phyloP scores from a whole-genome alignment of 495 filamentous ascomycete species.

The Daldinia decipiens region DNA sequence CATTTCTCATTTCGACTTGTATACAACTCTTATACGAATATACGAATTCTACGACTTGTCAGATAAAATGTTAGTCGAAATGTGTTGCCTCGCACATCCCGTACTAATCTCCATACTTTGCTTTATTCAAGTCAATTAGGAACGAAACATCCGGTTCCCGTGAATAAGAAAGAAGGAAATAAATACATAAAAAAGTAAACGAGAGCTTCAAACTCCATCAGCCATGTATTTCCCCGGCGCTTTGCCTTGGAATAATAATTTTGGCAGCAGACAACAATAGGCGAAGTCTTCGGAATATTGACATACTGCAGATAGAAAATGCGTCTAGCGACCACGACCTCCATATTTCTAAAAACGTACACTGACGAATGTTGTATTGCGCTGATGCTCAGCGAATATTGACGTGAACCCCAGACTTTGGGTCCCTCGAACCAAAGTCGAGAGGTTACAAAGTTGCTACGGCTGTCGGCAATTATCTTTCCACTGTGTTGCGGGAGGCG shows the following conservation, averaged over 20 bases:
- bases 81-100: constrained; percentile 1
- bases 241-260: constrained; percentile 43
- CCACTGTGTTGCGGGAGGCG: neutral
- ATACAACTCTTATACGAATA: neutral
- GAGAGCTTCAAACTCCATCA: constrained; percentile 10
- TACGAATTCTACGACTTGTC: neutral
- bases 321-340: neutral
- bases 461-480: constrained; percentile 13
- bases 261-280: constrained; percentile 5
- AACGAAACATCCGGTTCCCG: constrained; percentile 5
- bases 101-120: neutral
- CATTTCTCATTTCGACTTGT: constrained; percentile 15
- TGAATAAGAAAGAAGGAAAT: constrained; percentile 3
- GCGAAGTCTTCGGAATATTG: constrained; percentile 6
- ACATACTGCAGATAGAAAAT: constrained; percentile 1
- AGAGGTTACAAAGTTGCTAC: constrained; percentile 22
- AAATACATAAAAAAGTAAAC: neutral
- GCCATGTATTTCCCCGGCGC: constrained; percentile 14
- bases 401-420: constrained; percentile 33
- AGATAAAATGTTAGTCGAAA: neutral
- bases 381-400: constrained; percentile 16
- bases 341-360: neutral
- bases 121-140: constrained; percentile 1
- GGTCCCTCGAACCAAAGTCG: constrained; percentile 29
- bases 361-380: neutral